These are phyloP conservation scores for Epichloe glyceriae DNA, from an alignment of 2,329 filamentous ascomycete genomes.

Conservation along the genomic window DNA sequence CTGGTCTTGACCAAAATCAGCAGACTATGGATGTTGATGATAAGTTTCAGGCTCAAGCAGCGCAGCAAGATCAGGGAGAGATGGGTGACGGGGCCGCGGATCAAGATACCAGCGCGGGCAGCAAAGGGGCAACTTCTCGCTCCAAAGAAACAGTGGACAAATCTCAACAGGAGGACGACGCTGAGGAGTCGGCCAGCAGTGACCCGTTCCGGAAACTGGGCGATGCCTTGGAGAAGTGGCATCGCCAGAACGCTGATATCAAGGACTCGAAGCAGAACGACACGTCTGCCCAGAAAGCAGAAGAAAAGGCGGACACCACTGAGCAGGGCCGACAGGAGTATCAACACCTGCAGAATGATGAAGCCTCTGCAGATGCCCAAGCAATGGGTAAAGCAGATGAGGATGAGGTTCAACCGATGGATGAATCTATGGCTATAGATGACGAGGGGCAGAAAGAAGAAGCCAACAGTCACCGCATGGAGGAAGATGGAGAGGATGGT, in stretches of 20 bases:
- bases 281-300: constrained; percentile 19
- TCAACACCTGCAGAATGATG: constrained; percentile 80
- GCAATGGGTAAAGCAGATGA: constrained; percentile 80
- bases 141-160: constrained; percentile 36
- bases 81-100: constrained; percentile 52
- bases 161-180: constrained; percentile 30
- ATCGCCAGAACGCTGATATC: constrained; percentile 78
- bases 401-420: constrained; percentile 73
- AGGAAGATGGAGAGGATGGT: constrained; percentile 37
- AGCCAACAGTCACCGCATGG: constrained; percentile 32
- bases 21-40: constrained; percentile 50
- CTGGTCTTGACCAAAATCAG: constrained; percentile 52
- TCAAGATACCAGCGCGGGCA: constrained; percentile 48
- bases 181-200: constrained; percentile 30
- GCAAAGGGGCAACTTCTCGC: constrained; percentile 43
- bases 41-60: constrained; percentile 43
- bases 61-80: constrained; percentile 53
- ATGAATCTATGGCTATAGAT: constrained; percentile 81
- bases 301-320: constrained; percentile 39
- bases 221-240: constrained; percentile 85
- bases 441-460: constrained; percentile 55
- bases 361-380: constrained; percentile 72
- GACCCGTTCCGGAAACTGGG: constrained; percentile 91
- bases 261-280: constrained; percentile 35
- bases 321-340: constrained; percentile 75